Evolutionary conservation across 306 rosid species (phyloP).

Genomic region (Morella rubra): DNA sequence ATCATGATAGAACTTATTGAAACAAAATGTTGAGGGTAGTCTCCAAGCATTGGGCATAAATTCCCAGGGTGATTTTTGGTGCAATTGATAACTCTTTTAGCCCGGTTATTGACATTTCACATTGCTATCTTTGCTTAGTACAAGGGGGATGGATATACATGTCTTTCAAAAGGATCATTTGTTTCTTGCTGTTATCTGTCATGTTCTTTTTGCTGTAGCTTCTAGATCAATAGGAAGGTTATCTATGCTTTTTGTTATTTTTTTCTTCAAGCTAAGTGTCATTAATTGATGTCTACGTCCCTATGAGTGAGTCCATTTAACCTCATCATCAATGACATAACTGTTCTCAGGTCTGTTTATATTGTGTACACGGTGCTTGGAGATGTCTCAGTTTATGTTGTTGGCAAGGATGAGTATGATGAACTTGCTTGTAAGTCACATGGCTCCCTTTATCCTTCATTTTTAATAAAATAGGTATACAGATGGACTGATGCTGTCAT

Average conservation of each 20-base stretch:
- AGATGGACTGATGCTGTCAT: background rate
- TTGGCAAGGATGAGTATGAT: slow-evolving; percentile 90
- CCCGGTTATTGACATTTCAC: background rate
- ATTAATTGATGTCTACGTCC: background rate
- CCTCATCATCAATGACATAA: background rate
- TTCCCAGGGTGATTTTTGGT: background rate
- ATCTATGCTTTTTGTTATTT: slow-evolving; percentile 6
- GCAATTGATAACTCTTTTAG: background rate
- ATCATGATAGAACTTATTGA: background rate
- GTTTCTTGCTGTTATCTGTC: background rate
- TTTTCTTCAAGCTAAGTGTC: background rate
- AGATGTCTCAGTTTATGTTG: slow-evolving; percentile 81
- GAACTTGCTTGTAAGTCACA: slow-evolving; percentile 83
- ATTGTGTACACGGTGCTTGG: slow-evolving; percentile 91
- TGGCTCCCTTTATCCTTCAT: slow-evolving; percentile 6
- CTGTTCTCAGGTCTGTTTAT: slow-evolving; percentile 79
- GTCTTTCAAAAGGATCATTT: background rate
- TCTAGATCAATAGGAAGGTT: background rate
- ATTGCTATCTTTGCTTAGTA: background rate
- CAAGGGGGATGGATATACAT: background rate
- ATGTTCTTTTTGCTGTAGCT: background rate
- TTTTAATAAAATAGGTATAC: background rate
- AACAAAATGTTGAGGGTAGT: background rate
- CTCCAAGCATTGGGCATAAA: background rate
- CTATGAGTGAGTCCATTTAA: background rate